These are phyloP conservation scores for Nicotiana benthamiana DNA, from an alignment of 257 asterid genomes.

Conservation along the genomic window DNA sequence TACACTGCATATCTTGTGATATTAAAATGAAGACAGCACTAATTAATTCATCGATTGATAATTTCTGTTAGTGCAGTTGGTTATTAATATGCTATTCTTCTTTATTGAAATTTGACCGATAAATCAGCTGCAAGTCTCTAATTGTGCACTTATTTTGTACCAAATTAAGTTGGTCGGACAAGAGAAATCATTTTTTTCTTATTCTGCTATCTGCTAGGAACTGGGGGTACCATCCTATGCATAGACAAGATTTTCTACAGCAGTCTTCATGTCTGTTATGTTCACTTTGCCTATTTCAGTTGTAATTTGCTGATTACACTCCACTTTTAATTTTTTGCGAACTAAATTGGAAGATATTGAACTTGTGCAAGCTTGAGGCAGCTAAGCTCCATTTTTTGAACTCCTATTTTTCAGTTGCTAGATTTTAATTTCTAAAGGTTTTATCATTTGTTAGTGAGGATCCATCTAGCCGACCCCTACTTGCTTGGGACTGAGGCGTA, in stretches of 20 bases:
- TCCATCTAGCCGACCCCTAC: background rate
- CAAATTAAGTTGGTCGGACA: background rate
- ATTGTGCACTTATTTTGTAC: background rate
- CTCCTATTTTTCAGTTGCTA: background rate
- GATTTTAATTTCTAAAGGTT: background rate
- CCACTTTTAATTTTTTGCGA: background rate
- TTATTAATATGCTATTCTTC: background rate
- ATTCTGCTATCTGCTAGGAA: background rate
- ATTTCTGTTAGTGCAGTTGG: background rate
- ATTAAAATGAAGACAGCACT: background rate
- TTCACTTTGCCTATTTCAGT: slow-evolving; percentile 3
- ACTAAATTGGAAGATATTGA: background rate
- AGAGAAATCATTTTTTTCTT: background rate
- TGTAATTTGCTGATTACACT: background rate
- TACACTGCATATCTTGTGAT: slow-evolving; percentile 23
- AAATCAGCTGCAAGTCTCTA: background rate
- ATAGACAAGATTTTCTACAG: background rate
- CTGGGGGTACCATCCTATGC: background rate
- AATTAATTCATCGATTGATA: background rate
- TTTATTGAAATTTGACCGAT: background rate
- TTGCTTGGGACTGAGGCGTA: background rate
- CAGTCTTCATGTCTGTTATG: background rate
- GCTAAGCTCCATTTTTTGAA: background rate
- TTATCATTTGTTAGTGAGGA: background rate
- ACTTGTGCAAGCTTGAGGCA: background rate